Conservation (phyloP, 345 rosid genomes). For the Raphanus raphanistrum region DNA sequence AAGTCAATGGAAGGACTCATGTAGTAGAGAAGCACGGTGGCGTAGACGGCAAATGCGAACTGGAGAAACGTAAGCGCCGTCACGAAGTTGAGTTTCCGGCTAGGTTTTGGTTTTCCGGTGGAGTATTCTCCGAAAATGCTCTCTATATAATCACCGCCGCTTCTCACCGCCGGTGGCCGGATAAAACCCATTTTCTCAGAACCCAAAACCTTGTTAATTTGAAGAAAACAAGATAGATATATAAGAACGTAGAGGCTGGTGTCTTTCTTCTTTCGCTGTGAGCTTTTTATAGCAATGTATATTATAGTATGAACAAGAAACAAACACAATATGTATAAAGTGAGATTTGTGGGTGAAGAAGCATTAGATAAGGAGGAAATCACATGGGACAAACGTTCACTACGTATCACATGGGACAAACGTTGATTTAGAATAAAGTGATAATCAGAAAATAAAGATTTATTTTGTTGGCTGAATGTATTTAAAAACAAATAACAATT, state of each 20-base stretch:
- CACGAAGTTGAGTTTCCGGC: slow-evolving; percentile 51
- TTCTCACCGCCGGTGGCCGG: slow-evolving; percentile 55
- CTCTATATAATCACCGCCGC: slow-evolving; percentile 73
- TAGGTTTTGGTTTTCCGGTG: slow-evolving; percentile 43
- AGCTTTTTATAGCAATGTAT: slow-evolving; percentile 41
- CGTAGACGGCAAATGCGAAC: slow-evolving; percentile 83
- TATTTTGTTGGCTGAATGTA: slow-evolving; percentile 6
- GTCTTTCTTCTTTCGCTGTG: not conserved
- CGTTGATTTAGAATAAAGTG: slow-evolving; percentile 50
- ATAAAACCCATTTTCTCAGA: slow-evolving; percentile 57
- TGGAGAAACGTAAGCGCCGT: slow-evolving; percentile 76
- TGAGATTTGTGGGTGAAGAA: slow-evolving; percentile 46
- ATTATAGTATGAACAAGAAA: slow-evolving; percentile 32
- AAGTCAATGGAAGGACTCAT: slow-evolving; percentile 86
- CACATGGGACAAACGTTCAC: slow-evolving; percentile 56
- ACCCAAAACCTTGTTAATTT: slow-evolving; percentile 36
- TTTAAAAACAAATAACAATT: not conserved
- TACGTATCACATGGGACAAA: slow-evolving; percentile 46
- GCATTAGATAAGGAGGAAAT: slow-evolving; percentile 61
- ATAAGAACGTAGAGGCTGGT: slow-evolving; percentile 17
- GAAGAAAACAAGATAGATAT: not conserved
- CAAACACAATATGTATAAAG: slow-evolving; percentile 31
- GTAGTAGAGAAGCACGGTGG: slow-evolving; percentile 83
- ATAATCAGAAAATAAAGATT: slow-evolving; percentile 1
- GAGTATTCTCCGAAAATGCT: slow-evolving; percentile 71